Evolutionary conservation across 352 stramenopile genomes (phyloP).

Genomic region (Globisporangium solare): DNA sequence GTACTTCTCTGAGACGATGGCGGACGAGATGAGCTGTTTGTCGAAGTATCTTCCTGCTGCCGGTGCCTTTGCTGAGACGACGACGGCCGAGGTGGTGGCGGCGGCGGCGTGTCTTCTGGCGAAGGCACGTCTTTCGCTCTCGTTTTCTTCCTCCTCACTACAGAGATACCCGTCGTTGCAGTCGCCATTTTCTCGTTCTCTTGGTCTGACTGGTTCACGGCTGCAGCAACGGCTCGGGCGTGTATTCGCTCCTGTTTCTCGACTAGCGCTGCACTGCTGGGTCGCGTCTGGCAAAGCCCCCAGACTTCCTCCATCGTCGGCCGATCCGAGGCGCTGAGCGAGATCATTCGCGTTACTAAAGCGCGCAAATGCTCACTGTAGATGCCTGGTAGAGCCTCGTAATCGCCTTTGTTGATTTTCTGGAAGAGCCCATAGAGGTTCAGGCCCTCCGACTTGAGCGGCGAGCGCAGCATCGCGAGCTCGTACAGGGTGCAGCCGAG

Average conservation of each 20-base stretch:
- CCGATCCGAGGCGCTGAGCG: constrained; percentile 46
- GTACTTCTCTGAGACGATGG: constrained; percentile 27
- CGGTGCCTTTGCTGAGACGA: constrained; percentile 9
- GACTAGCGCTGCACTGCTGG: constrained; percentile 15
- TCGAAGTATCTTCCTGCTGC: constrained; percentile 12
- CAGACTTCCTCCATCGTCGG: constrained; percentile 68
- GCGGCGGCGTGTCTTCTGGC: constrained; percentile 1
- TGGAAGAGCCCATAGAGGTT: constrained; percentile 90
- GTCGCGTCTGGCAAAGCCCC: constrained; percentile 35
- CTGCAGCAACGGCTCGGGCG: background rate
- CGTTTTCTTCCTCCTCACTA: constrained; percentile 2
- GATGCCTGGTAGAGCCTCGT: constrained; percentile 48
- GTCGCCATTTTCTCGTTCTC: constrained; percentile 9
- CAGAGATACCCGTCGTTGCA: background rate
- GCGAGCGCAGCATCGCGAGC: constrained; percentile 90
- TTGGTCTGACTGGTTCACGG: background rate
- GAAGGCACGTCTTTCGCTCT: constrained; percentile 3
- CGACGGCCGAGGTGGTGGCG: constrained; percentile 1
- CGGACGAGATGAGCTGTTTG: constrained; percentile 16
- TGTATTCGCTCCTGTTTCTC: constrained; percentile 11
- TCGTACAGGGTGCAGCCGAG: constrained; percentile 96
- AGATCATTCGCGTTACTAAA: constrained; percentile 73
- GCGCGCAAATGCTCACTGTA: constrained; percentile 60
- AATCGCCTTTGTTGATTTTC: constrained; percentile 89
- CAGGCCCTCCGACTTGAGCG: constrained; percentile 92